Conservation (phyloP, 768 basidiomycete species). For the Tricholoma sp. region DNA sequence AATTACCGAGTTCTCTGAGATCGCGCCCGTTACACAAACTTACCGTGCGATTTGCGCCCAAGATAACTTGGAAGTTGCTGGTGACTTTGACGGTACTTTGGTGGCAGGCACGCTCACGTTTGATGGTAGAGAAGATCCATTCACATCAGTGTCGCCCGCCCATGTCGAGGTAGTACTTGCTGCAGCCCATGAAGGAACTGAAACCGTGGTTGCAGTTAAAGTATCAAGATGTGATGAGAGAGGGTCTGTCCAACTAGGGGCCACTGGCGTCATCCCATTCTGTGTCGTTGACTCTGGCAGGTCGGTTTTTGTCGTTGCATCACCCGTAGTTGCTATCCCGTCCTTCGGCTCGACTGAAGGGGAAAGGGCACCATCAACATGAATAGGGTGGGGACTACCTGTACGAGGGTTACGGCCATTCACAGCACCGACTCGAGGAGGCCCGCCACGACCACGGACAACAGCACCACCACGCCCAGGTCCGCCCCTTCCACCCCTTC, state of each 20-base stretch:
- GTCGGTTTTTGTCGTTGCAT: constrained; percentile 21
- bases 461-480: constrained; percentile 52
- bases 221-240: constrained; percentile 26
- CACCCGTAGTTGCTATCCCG: constrained; percentile 10
- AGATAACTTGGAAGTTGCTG: constrained; percentile 72
- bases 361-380: constrained; percentile 17
- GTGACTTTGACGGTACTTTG: constrained; percentile 44
- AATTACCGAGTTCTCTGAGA: constrained; percentile 4
- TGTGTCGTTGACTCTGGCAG: constrained; percentile 16
- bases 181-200: constrained; percentile 29
- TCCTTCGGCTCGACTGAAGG: constrained; percentile 19
- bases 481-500: constrained; percentile 53
- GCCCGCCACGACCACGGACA: constrained; percentile 44
- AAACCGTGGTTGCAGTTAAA: constrained; percentile 24
- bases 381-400: constrained; percentile 25
- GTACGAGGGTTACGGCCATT: constrained; percentile 37
- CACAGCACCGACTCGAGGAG: constrained; percentile 34
- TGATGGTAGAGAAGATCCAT: constrained; percentile 28
- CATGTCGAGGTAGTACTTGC: constrained; percentile 26
- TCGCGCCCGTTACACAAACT: constrained; percentile 15
- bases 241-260: constrained; percentile 27
- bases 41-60: constrained; percentile 86
- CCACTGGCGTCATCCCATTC: constrained; percentile 22
- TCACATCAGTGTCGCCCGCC: constrained; percentile 30
- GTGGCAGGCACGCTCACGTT: constrained; percentile 18